Evolutionary conservation across 2,329 filamentous ascomycete species (phyloP), one percentile per base, ranked within the genome.

Genomic region (Blumeria hordei): DNA sequence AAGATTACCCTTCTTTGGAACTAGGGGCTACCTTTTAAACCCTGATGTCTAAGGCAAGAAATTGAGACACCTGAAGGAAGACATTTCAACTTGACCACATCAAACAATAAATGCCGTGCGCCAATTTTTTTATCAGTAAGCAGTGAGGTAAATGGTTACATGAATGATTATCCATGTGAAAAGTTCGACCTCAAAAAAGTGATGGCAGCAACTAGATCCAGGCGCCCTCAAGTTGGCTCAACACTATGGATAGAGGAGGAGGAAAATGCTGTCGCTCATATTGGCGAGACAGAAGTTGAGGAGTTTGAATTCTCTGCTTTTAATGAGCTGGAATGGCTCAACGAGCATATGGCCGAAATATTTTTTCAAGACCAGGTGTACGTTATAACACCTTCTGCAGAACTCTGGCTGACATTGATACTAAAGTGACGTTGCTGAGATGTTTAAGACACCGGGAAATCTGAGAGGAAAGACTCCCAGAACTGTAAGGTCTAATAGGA

Each of bases 271-370:
- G 81, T 86, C 12, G 71, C 80, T 55, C 77, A 85, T 60, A 80
- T 95, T 59, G 76, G 84, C 14, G 75, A 83, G 50, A 77, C 87
- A 55, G 92, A 96, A 67, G 77, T 85, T 55, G 90, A 96, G 61
- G 93, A 98, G 69, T 93, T 96, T 65, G 79, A 85, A 45, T 96
- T 85, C 69, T 87, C 88, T 34, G 88, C 86, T 58, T 80, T 85
- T 57, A 94, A 96, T 69, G 92, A 98, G 67, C 72, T 96, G 64
- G 88, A 96, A 66, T 98, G 92, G 92, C 73, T 98, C 62, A 96
- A 98, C 65, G 92, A 96, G 70, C 92, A 98, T 68, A 95, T 98
- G 90, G 79, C 80, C 53, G 87, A 94, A 59, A 86, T 98, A 64
- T 94, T 96, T 67, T 83, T 81, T 63, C 80, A 83, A 62, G 84